Base-by-base conservation (phyloP, 441 rosid species). In the Pelargonium australe region DNA sequence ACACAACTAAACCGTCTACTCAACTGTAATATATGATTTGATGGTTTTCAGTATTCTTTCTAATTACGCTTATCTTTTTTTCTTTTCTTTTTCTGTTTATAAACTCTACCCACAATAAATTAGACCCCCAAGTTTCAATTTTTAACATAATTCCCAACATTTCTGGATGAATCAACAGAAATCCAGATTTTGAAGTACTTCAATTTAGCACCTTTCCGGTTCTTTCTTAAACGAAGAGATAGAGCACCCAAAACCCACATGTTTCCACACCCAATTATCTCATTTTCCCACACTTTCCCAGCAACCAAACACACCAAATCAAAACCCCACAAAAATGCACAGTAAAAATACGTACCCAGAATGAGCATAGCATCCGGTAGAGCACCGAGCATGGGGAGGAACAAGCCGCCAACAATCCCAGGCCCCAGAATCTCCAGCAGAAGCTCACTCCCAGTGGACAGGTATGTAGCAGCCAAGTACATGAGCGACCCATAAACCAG, bases 281-380 rank as follows among this genome's bases (percentile, higher is more conserved):
- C 61, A 55, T 55, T 55, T 55, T 6, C 61, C 61, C 61, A 31
- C 13, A 64, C 11, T 64, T 64, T 23, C 61, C 61, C 61, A 64
- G 37, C 51, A 62, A 43, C 45, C 61, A 55, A 55, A 55, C 61
- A 55, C 23, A 31, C 37, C 37, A 31, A 55, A 16, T 20, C 51
- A 45, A 45, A 45, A 9, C n/a, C 51, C 51, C 51, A 45, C 51
- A 45, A 45, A 45, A 45, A 16, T 55, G 7, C 20, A 55, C 3
- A 3, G 37, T 31, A 31, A 31, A 31, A 31, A 31, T 9, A 70
- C 77, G 28, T 85, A 91, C 98, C 96, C 51, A 94, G 82, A 65
- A 94, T 91, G 66, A 94, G 92, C 97, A 94, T 85, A 67, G 98
- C 98, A 75, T 94, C 98, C 0, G 98, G 98, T 40, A 94, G 91